Evolutionary conservation across 768 basidiomycete genomes (phyloP), one percentile per base, ranked within the genome.

Genomic region (Steccherinum ochraceum): DNA sequence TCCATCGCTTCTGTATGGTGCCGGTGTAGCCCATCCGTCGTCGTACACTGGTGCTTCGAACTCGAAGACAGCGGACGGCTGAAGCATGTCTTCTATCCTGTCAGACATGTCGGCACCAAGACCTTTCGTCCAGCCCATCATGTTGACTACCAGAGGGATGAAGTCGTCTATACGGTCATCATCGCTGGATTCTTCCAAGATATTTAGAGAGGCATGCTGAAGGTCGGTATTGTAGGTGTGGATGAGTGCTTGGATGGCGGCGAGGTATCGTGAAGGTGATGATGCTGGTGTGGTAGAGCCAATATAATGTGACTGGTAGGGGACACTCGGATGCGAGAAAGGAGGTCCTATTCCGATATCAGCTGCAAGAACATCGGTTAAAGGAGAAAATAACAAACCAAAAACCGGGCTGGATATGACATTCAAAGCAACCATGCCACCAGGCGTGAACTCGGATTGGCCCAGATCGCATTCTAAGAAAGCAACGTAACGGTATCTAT

Each of bases 91-190:
- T 57, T 93, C 84, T 45, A 99, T 84, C 54, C 78, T 78, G 12
- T 63, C 64, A 2, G 81, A 78, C 11, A 98, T 69, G 58, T 95
- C 89, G 13, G 81, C 84, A 2, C 95, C 95, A 2, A 96, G 79
- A 5, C 95, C 95, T 64, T 94, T 97, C 4, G 79, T 80, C 95
- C 95, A 99, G 2, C 95, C 95, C 83, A 95, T 94, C 0, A 90
- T 97, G 64, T 98, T 99, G 48, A 98, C 79, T 13, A 97, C 80
- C 16, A 97, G 78, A 0, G 95, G 95, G 3, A 93, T 79, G 23
- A 68, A 53, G 45, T 86, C 81, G 4, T 63, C 58, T 20, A 86
- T 75, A 40, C 78, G 73, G 24, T 56, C 54, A 42, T 73, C 70
- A 1, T 65, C 52, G 5, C 64, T 62, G 16, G 55, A 51, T n/a